These are phyloP conservation scores for Pinus taeda DNA, from an alignment of 75 land plant species.

Conservation along the genomic window DNA sequence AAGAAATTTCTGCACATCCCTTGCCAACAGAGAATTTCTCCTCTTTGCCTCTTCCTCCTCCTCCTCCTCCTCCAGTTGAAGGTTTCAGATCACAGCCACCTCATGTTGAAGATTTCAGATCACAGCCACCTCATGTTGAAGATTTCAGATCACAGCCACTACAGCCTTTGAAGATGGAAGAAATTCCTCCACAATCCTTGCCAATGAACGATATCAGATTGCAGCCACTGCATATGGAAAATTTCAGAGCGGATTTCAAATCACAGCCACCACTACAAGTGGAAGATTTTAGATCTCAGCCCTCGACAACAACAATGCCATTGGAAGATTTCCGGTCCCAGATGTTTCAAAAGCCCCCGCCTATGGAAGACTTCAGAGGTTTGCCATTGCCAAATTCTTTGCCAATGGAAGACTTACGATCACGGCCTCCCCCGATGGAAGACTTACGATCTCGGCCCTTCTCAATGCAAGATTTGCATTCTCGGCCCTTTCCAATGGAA, in stretches of 20 bases:
- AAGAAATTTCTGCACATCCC: background rate
- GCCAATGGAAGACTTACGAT: background rate
- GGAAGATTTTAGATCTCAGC: slow-evolving; percentile 3
- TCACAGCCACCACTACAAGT: slow-evolving; percentile 1
- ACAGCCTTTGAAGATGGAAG: background rate
- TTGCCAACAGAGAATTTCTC: background rate
- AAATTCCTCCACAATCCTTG: background rate
- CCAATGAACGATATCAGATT: background rate
- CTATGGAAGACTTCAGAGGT: background rate
- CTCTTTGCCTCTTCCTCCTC: background rate
- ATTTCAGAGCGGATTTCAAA: background rate
- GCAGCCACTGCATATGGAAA: background rate
- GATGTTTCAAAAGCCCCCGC: background rate
- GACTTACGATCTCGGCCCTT: slow-evolving; percentile 4
- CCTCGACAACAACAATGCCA: background rate
- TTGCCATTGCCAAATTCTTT: background rate
- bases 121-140: background rate
- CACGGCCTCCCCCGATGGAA: slow-evolving; percentile 9
- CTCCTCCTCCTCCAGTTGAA: background rate
- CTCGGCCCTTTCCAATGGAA: background rate
- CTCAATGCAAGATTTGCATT: background rate
- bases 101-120: background rate
- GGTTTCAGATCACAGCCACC: background rate
- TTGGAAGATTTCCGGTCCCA: slow-evolving; percentile 9
- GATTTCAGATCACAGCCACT: background rate